A percentile compares a stretch with the other conserved stretches of the same genome.
Conservation (phyloP, 305 asterid species). For the Ilex paraguariensis region DNA sequence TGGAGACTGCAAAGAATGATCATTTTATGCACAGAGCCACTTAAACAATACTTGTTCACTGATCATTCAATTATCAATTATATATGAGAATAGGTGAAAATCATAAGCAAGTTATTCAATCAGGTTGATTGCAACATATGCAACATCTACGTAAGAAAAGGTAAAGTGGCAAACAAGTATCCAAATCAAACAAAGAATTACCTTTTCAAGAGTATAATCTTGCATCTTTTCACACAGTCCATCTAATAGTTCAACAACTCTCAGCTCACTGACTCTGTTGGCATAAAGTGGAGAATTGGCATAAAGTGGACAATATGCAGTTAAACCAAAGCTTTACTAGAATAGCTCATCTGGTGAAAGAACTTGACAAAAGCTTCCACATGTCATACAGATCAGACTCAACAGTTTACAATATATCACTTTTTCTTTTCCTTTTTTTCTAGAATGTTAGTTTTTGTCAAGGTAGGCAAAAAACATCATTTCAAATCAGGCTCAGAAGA, state of each 20-base stretch:
- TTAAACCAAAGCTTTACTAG: too few species aligned
- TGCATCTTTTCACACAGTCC: constrained; percentile 97
- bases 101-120: too few species aligned
- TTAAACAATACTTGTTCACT: neutral
- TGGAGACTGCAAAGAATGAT: neutral
- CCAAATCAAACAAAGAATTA: constrained; percentile 15
- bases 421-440: neutral
- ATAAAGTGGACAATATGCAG: constrained; percentile 17
- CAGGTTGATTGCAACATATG: neutral
- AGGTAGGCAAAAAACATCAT: neutral
- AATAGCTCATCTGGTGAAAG: neutral
- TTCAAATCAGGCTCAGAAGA: neutral
- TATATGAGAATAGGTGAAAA: neutral
- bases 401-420: neutral
- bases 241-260: constrained; percentile 89
- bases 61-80: neutral
- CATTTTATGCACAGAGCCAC: neutral
- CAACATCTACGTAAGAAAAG: neutral
- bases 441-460: neutral
- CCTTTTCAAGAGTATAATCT: constrained; percentile 96
- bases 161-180: constrained; percentile 9
- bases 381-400: neutral
- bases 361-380: too few species aligned
- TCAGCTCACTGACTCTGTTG: constrained; percentile 76
- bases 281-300: constrained; percentile 22